Conservation (phyloP, 305 asterid genomes). For the Solanum hybrid region DNA sequence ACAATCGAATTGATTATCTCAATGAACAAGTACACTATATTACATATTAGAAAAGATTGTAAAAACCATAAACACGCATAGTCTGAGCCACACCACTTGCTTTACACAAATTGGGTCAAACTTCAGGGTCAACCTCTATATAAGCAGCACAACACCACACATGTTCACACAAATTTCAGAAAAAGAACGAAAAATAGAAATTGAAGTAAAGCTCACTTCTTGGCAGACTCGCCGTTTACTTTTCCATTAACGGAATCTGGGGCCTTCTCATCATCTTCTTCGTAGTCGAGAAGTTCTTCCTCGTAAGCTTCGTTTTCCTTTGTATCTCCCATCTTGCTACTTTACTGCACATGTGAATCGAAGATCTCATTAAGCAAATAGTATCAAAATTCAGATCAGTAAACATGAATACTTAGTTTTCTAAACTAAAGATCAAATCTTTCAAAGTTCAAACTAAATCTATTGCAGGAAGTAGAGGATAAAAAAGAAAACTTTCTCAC, state of each 20-base stretch:
- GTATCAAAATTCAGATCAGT: background rate
- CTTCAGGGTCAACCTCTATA: background rate
- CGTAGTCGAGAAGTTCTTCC: conserved; percentile 94
- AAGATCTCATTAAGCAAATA: conserved; percentile 26
- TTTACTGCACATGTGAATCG: conserved; percentile 14
- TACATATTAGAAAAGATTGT: background rate
- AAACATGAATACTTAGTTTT: background rate
- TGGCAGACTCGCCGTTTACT: conserved; percentile 82
- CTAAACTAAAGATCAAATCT: background rate
- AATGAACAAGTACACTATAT: background rate
- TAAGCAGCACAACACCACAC: background rate
- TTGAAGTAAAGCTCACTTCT: conserved; percentile 44
- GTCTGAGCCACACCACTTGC: background rate
- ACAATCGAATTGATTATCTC: background rate
- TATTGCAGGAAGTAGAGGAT: background rate
- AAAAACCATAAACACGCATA: background rate
- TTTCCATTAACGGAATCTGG: conserved; percentile 53
- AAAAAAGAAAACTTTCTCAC: background rate
- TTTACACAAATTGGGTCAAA: background rate
- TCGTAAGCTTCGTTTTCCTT: conserved; percentile 83
- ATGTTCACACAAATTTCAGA: background rate
- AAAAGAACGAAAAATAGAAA: background rate
- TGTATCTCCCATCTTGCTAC: conserved; percentile 54
- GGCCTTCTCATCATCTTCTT: conserved; percentile 86
- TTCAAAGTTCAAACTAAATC: background rate